Base-by-base conservation (phyloP, 331 rosid species). In the Stylosanthes scabra region DNA sequence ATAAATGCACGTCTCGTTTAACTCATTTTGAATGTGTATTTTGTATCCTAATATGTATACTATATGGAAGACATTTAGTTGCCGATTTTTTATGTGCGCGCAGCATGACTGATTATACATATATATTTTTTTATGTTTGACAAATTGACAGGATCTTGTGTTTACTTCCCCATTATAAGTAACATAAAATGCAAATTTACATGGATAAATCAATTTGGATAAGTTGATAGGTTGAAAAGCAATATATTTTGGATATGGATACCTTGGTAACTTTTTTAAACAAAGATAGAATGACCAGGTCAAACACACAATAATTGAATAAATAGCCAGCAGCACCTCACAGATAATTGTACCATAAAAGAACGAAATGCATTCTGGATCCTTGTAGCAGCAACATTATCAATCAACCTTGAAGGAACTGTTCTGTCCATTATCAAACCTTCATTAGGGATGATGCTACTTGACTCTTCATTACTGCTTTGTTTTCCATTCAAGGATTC, bases 291-390 rank as follows among this genome's bases (percentile, higher is more conserved):
- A 20, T 20, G 25, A 20, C 25, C 25, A 20, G 25, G 25, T 20
- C 37, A 41, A 29, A 65, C 39, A 12, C 6, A 15, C 25, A 20
- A 20, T 5, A 4, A 28, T 2, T n/a, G 29, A 63, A 44, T 34
- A 74, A 68, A 54, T 37, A 40, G 57, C n/a, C 25, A 59, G 6
- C 7, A 25, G 40, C 47, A 25, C 44, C 27, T 63, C 52, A 49
- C 1, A 58, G 50, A 76, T 52, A 34, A 20, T 25, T 50, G 62
- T 91, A 91, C 96, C 93, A 86, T 80, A 70, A 86, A 87, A 63
- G 91, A 77, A 40, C 93, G 91, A 81, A 92, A 90, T 64, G 91
- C 92, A 65, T 89, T 77, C 77, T 92, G 92, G 86, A 86, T 88
- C 74, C 84, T 83, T 63, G 89, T 79, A 40, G 91, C 96, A 59